These are phyloP conservation scores for Pseudoneurospora amorphoporcata DNA, from an alignment of 495 filamentous ascomycete species.

Conservation along the genomic window DNA sequence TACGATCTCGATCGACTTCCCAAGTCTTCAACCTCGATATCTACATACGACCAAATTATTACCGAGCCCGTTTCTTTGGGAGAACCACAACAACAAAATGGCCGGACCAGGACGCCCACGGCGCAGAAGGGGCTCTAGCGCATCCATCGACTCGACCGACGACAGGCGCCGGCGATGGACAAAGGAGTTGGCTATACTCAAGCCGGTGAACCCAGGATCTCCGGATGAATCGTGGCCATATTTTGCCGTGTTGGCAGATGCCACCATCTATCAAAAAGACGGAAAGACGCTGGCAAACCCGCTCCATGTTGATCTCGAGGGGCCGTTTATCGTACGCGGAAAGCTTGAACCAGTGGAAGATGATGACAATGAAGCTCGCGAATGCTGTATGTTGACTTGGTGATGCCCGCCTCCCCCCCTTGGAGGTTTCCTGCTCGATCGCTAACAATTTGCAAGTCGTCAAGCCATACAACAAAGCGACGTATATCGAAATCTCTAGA, in stretches of 20 bases:
- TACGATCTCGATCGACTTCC: too few relatives aligned
- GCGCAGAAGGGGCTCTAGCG: conserved; percentile 19
- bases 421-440: background rate
- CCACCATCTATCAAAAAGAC: conserved; percentile 32
- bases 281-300: conserved; percentile 31
- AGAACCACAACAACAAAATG: conserved; percentile 13
- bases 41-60: background rate
- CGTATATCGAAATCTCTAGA: conserved; percentile 52
- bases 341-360: conserved; percentile 26
- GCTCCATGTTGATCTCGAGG: conserved; percentile 29
- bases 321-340: conserved; percentile 35
- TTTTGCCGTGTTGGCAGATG: conserved; percentile 32
- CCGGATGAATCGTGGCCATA: conserved; percentile 28
- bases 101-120: conserved; percentile 19
- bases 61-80: background rate
- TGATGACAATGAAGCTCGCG: conserved; percentile 13
- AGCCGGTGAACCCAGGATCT: conserved; percentile 9
- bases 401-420: background rate
- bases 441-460: conserved; percentile 32
- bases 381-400: conserved; percentile 1
- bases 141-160: conserved; percentile 21
- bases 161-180: conserved; percentile 16
- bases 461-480: conserved; percentile 34
- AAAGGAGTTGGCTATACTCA: conserved; percentile 27
- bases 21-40: background rate